Conservation (phyloP, 306 rosid species). For the barrel medic (Medicago truncatula) region MtrunA17r5.0-ANR NC_053044.1:38792501-38793000, state of each 20-base stretch:
- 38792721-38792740: conserved; percentile 1
- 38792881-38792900: conserved; percentile 34
- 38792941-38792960: conserved; percentile 52
- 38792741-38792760: background rate
- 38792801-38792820: conserved; percentile 37
- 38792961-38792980: conserved; percentile 42
- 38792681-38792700: background rate
- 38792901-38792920: conserved; percentile 18
- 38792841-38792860: conserved; percentile 73
- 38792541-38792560: no score
- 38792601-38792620: no score
- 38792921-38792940: conserved; percentile 43
- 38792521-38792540: no score
- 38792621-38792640: conserved; percentile 10
- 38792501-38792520: no score
- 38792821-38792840: conserved; percentile 88
- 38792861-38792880: conserved; percentile 46
- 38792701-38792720: background rate
- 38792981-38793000: conserved; percentile 52
- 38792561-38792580: no score
- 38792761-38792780: background rate
- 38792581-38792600: no score
- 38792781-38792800: background rate
- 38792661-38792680: conserved; percentile 13
- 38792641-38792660: background rate